Conservation (phyloP, 2,329 filamentous ascomycete species). For the Aureobasidium zeae region DNA sequence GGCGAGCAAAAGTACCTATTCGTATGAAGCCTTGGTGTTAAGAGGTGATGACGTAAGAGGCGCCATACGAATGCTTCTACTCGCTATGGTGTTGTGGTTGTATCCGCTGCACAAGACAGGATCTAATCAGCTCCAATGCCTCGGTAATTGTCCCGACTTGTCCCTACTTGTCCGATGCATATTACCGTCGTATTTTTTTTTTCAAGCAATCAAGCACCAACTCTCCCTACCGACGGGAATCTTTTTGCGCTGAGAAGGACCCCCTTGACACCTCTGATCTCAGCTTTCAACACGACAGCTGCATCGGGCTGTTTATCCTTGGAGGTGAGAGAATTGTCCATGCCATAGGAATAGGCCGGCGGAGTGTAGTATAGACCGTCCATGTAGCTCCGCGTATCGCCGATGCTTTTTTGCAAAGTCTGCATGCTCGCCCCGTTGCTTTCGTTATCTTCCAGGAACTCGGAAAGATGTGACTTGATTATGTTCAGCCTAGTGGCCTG, state of each 20-base stretch:
- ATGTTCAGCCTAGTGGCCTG: slow-evolving; percentile 41
- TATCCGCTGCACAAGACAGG: too few relatives aligned
- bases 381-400: slow-evolving; percentile 55
- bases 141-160: too few relatives aligned
- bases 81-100: too few relatives aligned
- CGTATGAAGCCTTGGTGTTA: too few relatives aligned
- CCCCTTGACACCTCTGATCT: slow-evolving; percentile 71
- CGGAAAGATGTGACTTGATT: slow-evolving; percentile 43
- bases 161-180: too few relatives aligned
- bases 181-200: too few relatives aligned
- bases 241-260: slow-evolving; percentile 64
- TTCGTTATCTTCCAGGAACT: slow-evolving; percentile 42
- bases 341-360: slow-evolving; percentile 23
- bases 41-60: too few relatives aligned
- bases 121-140: too few relatives aligned
- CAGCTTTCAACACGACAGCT: slow-evolving; percentile 61
- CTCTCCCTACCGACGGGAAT: slow-evolving; percentile 43
- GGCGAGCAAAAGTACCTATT: too few relatives aligned
- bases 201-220: slow-evolving; percentile 1
- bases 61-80: too few relatives aligned
- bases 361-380: slow-evolving; percentile 46
- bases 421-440: slow-evolving; percentile 44
- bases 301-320: slow-evolving; percentile 53
- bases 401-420: slow-evolving; percentile 42
- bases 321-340: slow-evolving; percentile 26